A percentile compares a stretch with the other conserved stretches of the same genome.
Conservation (phyloP, 345 rosid genomes). For the Adansonia digitata region DNA sequence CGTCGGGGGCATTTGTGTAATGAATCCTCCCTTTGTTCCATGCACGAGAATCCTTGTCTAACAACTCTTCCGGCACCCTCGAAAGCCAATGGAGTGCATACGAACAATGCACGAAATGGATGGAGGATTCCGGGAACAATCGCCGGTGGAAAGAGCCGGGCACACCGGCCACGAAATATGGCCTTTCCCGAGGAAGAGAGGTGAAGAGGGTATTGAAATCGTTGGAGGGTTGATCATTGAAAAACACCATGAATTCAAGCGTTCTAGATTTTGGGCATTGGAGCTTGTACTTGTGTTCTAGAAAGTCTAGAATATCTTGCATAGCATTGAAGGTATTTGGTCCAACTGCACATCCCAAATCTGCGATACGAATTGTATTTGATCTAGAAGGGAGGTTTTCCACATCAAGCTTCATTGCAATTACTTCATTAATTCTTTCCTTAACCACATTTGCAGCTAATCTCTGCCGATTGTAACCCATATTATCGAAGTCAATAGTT, state of each 20-base stretch:
- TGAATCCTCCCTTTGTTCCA: constrained; percentile 33
- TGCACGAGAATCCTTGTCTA: constrained; percentile 13
- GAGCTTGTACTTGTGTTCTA: constrained; percentile 24
- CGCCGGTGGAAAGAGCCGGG: constrained; percentile 27
- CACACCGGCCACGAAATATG: constrained; percentile 17
- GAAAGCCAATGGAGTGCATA: constrained; percentile 28
- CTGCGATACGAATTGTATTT: constrained; percentile 39
- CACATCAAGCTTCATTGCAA: constrained; percentile 40
- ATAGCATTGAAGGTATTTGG: constrained; percentile 49
- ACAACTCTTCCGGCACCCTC: constrained; percentile 10
- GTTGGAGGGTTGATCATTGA: constrained; percentile 30
- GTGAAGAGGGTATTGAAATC: constrained; percentile 36
- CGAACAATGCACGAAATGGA: constrained; percentile 20
- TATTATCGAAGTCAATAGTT: neutral
- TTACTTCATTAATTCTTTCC: constrained; percentile 35
- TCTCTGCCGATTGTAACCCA: constrained; percentile 30
- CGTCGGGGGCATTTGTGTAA: constrained; percentile 12
- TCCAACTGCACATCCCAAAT: constrained; percentile 69
- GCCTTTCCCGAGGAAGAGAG: constrained; percentile 13
- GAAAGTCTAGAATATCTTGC: constrained; percentile 33
- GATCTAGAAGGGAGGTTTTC: constrained; percentile 27
- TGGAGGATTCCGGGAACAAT: constrained; percentile 22
- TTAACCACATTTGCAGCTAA: constrained; percentile 27
- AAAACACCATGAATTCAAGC: constrained; percentile 43
- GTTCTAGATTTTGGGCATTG: constrained; percentile 6